A percentile compares a stretch with the other conserved stretches of the same genome.
Evolutionary conservation across 2,329 filamentous ascomycete species (phyloP).

Genomic region (Ophiostoma angusticollis): DNA sequence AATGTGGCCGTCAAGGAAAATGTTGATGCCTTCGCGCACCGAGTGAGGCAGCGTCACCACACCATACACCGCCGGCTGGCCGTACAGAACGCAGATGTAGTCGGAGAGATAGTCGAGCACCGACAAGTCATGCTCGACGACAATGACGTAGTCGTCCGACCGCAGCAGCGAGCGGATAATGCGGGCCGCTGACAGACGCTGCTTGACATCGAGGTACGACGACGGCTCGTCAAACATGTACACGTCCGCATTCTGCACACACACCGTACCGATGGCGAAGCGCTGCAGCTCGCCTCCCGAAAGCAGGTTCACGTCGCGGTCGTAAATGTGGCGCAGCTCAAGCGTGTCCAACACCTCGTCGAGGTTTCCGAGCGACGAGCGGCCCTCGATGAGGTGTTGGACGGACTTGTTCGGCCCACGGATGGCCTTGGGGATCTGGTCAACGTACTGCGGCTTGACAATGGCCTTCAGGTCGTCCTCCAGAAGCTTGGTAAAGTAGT

Average conservation of each 20-base stretch:
- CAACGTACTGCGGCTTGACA: constrained; percentile 98
- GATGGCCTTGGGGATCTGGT: constrained; percentile 91
- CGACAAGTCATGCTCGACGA: constrained; percentile 98
- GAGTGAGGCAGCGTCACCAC: constrained; percentile 93
- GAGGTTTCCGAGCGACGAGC: constrained; percentile 64
- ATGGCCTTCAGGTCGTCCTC: constrained; percentile 96
- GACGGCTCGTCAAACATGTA: constrained; percentile 99
- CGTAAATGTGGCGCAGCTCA: constrained; percentile 52
- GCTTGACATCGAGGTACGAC: constrained; percentile 98
- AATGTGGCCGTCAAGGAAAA: constrained; percentile 92
- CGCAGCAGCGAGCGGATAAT: constrained; percentile 86
- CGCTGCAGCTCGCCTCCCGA: constrained; percentile 97
- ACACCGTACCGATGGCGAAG: constrained; percentile 92
- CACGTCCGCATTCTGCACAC: constrained; percentile 90
- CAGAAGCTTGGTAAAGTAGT: constrained; percentile 97
- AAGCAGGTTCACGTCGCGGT: constrained; percentile 78
- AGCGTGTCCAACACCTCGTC: constrained; percentile 73
- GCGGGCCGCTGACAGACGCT: constrained; percentile 82
- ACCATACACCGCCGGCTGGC: constrained; percentile 89
- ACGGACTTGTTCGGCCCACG: constrained; percentile 72
- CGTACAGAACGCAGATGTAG: constrained; percentile 95
- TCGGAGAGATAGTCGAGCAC: constrained; percentile 97
- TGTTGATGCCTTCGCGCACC: constrained; percentile 97
- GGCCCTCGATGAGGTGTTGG: constrained; percentile 61
- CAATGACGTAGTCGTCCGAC: constrained; percentile 89